Evolutionary conservation across 306 rosid species (phyloP).

Genomic region (Argentina anserina): DNA sequence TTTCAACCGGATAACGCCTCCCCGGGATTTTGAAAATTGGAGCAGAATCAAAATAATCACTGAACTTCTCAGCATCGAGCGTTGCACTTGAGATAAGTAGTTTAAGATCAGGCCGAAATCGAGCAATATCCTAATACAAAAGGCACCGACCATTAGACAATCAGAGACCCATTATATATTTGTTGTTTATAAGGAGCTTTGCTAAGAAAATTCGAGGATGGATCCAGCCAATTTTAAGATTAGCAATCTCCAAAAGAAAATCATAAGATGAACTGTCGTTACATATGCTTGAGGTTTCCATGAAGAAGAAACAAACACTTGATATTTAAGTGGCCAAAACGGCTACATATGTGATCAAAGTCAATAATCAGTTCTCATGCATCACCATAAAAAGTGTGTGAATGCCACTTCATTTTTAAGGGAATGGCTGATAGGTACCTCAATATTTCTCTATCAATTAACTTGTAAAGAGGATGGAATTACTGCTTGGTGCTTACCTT

Average conservation of each 20-base stretch:
- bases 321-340: not conserved
- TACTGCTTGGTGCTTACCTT: conserved; percentile 49
- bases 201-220: not conserved
- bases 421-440: conserved; percentile 8
- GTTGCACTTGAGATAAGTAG: conserved; percentile 95
- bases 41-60: conserved; percentile 89
- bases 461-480: not conserved
- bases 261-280: not conserved
- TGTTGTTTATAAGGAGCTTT: not conserved
- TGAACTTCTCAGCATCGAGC: conserved; percentile 91
- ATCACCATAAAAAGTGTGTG: conserved; percentile 5
- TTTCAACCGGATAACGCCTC: conserved; percentile 88
- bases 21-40: conserved; percentile 96
- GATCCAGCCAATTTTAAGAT: not conserved
- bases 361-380: not conserved
- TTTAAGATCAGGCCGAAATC: conserved; percentile 91
- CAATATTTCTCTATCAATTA: not conserved
- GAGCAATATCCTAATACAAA: conserved; percentile 68
- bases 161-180: not conserved
- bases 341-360: not conserved
- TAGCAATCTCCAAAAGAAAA: not conserved
- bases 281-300: not conserved
- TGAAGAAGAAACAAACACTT: not conserved
- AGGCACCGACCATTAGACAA: conserved; percentile 14
- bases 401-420: conserved; percentile 18